Evolutionary conservation across 371 early-diverging fungal species (phyloP).

Genomic region (Syncephalastrum racemosum): DNA sequence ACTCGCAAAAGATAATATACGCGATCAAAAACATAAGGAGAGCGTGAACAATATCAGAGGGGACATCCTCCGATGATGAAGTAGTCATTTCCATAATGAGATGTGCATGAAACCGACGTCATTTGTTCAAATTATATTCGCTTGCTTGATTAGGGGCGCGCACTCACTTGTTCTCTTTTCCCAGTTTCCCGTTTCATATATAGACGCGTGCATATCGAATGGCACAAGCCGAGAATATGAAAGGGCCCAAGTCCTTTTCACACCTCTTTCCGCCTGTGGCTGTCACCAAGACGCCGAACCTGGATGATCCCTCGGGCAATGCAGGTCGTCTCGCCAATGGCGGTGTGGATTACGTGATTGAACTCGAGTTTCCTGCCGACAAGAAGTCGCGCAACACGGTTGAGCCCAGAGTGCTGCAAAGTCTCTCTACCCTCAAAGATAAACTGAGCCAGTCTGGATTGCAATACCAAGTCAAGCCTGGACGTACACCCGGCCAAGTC

Average conservation of each 20-base stretch:
- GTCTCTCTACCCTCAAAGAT: conserved; percentile 15
- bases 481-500: conserved; percentile 28
- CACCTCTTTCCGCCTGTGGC: conserved; percentile 9
- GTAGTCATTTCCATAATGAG: no score
- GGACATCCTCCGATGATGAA: no score
- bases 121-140: no score
- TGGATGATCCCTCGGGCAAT: conserved; percentile 2
- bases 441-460: conserved; percentile 31
- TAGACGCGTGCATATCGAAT: not conserved
- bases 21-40: no score
- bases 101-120: no score
- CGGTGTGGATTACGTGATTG: conserved; percentile 52
- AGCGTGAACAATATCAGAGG: no score
- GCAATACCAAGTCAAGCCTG: conserved; percentile 36
- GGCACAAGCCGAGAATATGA: not conserved
- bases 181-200: no score
- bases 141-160: no score
- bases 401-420: conserved; percentile 17
- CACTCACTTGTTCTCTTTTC: no score
- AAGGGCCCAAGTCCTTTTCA: conserved; percentile 4
- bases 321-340: conserved; percentile 14
- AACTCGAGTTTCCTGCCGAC: conserved; percentile 35
- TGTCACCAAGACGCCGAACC: not conserved
- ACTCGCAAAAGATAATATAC: no score
- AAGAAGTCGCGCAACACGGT: conserved; percentile 18